Evolutionary conservation across 2,329 filamentous ascomycete genomes (phyloP).

Genomic region (Colletotrichum kahawae): DNA sequence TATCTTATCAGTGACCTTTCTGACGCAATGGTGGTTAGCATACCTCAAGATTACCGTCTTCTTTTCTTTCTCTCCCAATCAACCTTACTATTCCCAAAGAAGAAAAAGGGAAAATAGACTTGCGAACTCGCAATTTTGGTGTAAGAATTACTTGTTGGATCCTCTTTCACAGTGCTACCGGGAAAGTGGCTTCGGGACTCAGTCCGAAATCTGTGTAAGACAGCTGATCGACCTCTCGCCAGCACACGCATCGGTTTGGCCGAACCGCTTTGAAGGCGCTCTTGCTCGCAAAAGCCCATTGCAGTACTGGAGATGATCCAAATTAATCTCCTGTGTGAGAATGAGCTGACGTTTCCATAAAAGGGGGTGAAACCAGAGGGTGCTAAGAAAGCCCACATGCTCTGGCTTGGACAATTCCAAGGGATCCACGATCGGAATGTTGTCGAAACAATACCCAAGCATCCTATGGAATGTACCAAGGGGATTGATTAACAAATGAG

Average conservation of each 20-base stretch:
- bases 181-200: not conserved
- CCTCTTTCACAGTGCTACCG: not conserved
- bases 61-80: not conserved
- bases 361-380: not conserved
- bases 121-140: not conserved
- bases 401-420: not conserved
- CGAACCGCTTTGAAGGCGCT: too few species aligned
- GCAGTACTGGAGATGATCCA: not conserved
- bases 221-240: not conserved
- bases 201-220: not conserved
- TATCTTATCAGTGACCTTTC: not conserved
- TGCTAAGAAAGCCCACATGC: not conserved
- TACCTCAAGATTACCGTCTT: not conserved
- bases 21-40: not conserved
- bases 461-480: not conserved
- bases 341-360: not conserved
- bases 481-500: not conserved
- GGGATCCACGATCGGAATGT: not conserved
- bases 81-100: rapidly evolving
- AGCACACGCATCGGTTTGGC: not conserved
- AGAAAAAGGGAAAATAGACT: rapidly evolving
- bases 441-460: not conserved
- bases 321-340: not conserved
- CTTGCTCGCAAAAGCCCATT: not conserved
- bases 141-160: not conserved